Percentiles rank a stretch among this genome's conserved stretches.
These are phyloP conservation scores for Nigrograna mackinnonii DNA, from an alignment of 2,329 filamentous ascomycete species.

Conservation along the genomic window DNA sequence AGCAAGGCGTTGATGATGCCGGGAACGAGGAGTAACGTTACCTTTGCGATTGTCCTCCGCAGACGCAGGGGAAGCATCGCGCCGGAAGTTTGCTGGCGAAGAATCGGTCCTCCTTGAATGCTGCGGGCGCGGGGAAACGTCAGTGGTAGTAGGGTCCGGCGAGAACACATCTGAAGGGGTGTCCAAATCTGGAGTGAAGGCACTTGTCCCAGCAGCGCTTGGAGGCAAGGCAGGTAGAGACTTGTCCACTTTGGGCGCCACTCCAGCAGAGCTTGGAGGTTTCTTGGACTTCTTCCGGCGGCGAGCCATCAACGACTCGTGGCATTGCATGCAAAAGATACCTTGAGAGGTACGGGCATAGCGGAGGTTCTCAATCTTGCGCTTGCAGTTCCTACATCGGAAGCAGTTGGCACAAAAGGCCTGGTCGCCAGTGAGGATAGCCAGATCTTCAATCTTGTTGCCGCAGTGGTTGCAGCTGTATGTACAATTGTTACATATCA, in stretches of 20 bases:
- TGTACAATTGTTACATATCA: constrained; percentile 99
- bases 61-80: constrained; percentile 40
- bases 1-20: constrained; percentile 9
- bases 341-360: constrained; percentile 98
- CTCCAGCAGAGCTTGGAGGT: constrained; percentile 29
- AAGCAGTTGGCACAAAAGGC: constrained; percentile 98
- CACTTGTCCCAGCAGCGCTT: constrained; percentile 65
- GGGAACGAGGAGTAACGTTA: constrained; percentile 14
- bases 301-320: constrained; percentile 93
- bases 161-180: constrained; percentile 65
- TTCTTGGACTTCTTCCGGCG: constrained; percentile 82
- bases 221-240: constrained; percentile 89
- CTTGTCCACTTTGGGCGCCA: constrained; percentile 77
- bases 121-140: constrained; percentile 63
- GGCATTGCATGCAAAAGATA: constrained; percentile 99
- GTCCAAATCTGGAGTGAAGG: constrained; percentile 61
- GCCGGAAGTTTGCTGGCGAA: constrained; percentile 38
- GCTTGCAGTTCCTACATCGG: constrained; percentile 95
- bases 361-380: constrained; percentile 96
- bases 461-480: constrained; percentile 97
- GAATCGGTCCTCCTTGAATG: constrained; percentile 39
- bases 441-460: constrained; percentile 97
- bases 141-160: constrained; percentile 63
- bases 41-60: constrained; percentile 37
- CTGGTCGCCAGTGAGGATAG: constrained; percentile 96